Percentiles rank a stretch among this genome's conserved stretches.
Conservation (phyloP, 2,329 filamentous ascomycete species). For the Aspergillus transmontanensis region DNA sequence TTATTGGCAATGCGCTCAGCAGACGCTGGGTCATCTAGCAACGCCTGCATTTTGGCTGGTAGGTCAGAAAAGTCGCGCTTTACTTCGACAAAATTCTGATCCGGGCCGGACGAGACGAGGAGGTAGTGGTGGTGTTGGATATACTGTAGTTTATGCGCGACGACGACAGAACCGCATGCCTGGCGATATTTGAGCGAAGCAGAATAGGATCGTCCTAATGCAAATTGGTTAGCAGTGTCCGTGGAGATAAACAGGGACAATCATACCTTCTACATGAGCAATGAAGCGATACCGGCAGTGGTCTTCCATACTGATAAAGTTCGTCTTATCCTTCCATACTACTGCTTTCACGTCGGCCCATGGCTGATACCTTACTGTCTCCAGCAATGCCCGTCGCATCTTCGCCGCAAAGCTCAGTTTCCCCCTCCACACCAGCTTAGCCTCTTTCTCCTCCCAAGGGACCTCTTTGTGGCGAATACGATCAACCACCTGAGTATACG, state of each 20-base stretch:
- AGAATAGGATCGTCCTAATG: conserved; percentile 47
- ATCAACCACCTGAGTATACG: conserved; percentile 26
- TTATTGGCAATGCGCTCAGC: conserved; percentile 52
- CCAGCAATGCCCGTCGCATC: conserved; percentile 36
- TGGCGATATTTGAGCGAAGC: conserved; percentile 55
- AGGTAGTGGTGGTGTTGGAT: conserved; percentile 53
- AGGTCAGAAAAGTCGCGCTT: conserved; percentile 60
- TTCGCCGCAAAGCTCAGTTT: conserved; percentile 37
- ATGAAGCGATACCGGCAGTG: conserved; percentile 56
- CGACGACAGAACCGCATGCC: conserved; percentile 51
- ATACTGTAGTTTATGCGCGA: conserved; percentile 51
- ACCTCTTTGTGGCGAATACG: conserved; percentile 16
- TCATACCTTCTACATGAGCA: conserved; percentile 52
- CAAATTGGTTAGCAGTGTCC: neutral
- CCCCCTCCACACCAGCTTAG: conserved; percentile 49
- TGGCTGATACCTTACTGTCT: conserved; percentile 34
- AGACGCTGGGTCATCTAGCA: conserved; percentile 39
- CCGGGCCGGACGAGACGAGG: conserved; percentile 43
- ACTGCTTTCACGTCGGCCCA: conserved; percentile 48
- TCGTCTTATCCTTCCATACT: conserved; percentile 40
- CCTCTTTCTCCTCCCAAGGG: conserved; percentile 33
- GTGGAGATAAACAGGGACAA: no score
- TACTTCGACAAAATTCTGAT: conserved; percentile 53
- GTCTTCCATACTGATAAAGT: conserved; percentile 53
- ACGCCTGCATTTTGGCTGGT: conserved; percentile 38